Percentiles rank a stretch among this genome's conserved stretches.
Evolutionary conservation across 345 rosid species (phyloP).

Genomic region (Camelina hispida): DNA sequence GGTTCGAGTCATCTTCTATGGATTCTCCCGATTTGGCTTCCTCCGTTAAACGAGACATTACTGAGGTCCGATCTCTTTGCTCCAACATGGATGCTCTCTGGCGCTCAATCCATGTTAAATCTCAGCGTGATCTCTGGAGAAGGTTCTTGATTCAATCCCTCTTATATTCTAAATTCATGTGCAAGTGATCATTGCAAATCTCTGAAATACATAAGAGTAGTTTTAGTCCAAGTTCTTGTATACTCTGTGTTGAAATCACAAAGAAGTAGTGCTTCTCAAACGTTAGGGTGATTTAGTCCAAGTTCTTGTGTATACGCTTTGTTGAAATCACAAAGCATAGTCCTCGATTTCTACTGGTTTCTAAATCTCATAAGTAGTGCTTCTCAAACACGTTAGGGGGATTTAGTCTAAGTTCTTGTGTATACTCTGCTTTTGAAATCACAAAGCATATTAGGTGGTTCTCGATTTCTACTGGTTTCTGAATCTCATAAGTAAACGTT

Average conservation of each 20-base stretch:
- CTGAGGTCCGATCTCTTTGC: conserved; percentile 77
- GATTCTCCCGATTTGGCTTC: conserved; percentile 81
- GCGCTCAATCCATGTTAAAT: conserved; percentile 75
- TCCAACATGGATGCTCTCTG: conserved; percentile 82
- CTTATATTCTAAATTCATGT: neutral
- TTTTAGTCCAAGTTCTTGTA: neutral
- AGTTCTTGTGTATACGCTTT: neutral
- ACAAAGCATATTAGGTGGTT: neutral
- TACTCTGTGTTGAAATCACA: neutral
- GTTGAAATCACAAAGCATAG: conserved; percentile 6
- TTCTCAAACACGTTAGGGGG: neutral
- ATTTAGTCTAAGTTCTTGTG: neutral
- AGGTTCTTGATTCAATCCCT: conserved; percentile 43
- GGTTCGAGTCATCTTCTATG: conserved; percentile 58
- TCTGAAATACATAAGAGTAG: neutral
- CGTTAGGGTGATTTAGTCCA: neutral
- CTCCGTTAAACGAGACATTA: conserved; percentile 72
- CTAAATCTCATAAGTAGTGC: neutral
- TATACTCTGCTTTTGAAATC: conserved; percentile 1
- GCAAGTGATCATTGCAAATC: neutral
- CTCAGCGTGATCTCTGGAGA: conserved; percentile 98
- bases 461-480: neutral
- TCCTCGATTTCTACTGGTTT: neutral
- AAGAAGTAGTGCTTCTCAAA: neutral
- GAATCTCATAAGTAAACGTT: neutral